A percentile compares a stretch with the other conserved stretches of the same genome.
Evolutionary conservation across 2,329 filamentous ascomycete genomes (phyloP).

Genomic region (Aspergillus ustus): DNA sequence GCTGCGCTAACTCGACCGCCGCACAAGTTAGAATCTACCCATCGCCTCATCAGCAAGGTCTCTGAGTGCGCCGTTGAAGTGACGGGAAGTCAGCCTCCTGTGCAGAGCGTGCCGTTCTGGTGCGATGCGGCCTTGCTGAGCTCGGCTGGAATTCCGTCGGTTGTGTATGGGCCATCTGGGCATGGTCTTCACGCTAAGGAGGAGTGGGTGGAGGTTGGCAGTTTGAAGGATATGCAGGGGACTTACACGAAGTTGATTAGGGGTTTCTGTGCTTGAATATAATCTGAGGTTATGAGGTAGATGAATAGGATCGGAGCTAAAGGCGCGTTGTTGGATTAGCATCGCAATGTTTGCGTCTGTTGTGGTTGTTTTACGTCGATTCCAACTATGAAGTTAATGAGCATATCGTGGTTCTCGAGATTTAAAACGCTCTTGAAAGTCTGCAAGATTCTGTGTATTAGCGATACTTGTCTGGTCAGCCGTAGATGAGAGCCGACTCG

Average conservation of each 20-base stretch:
- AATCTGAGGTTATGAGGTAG: too few species aligned
- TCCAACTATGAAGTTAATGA: too few species aligned
- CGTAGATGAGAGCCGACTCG: too few species aligned
- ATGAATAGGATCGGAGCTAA: not conserved
- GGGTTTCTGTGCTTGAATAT: slow-evolving; percentile 26
- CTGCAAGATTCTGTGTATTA: too few species aligned
- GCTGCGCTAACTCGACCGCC: slow-evolving; percentile 51
- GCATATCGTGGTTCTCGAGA: too few species aligned
- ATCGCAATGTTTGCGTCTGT: not conserved
- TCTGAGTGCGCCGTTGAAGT: slow-evolving; percentile 32
- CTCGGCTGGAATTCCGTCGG: slow-evolving; percentile 50
- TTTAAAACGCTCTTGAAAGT: too few species aligned
- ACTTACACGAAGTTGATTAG: slow-evolving; percentile 25
- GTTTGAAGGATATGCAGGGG: slow-evolving; percentile 41
- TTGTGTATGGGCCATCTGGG: slow-evolving; percentile 55
- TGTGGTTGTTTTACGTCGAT: too few species aligned
- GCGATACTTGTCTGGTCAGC: too few species aligned
- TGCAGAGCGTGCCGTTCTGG: slow-evolving; percentile 50
- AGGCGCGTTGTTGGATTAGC: not conserved
- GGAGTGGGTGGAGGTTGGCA: slow-evolving; percentile 56
- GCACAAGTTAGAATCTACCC: slow-evolving; percentile 45
- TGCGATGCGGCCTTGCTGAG: slow-evolving; percentile 57
- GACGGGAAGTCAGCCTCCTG: slow-evolving; percentile 30
- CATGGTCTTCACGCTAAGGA: slow-evolving; percentile 57
- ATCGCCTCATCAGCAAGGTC: slow-evolving; percentile 48